Base-by-base conservation (phyloP, 2,329 filamentous ascomycete species). In the Lecanicillium sp. region DNA sequence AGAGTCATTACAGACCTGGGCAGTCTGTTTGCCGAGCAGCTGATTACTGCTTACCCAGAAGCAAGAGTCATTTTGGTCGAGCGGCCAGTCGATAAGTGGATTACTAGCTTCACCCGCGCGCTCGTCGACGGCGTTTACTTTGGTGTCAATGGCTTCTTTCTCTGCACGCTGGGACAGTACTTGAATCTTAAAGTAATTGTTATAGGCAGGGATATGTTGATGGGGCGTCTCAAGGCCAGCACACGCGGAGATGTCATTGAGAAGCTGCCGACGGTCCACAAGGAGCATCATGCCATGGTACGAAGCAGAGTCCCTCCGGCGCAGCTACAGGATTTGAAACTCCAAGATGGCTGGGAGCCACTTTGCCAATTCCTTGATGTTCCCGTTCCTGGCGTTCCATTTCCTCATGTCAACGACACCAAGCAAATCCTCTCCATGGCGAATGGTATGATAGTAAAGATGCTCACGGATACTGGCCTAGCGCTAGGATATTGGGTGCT, bases 301-400 rank as follows among this genome's bases (percentile, higher is more conserved):
- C 45, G 43, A 29, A 43, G 36, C 31, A 31, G 57, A 40, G 56
- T 60, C 11, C 53, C 55, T 3, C 31, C 46, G 9, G 54, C 56
- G n/a, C 36, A 37, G 13, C 39, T 50, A 40, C 29, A 60, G 33
- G 51, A 59, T 37, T 57, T 54, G 43, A 45, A 50, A 3, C 51
- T 59, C 20, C 50, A 55, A 15, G 54, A 62, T 22, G 56, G 56
- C 33, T 62, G 58, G 58, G 54, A 49, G 25, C 59, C 57, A 9
- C 46, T 63, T 27, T 62, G 58, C 48, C 33, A 51, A 28, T 61
- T 61, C 41, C 50, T 61, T 0, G 52, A 51, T 40, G 52, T 54
- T 38, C 44, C 49, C 1, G 48, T 60, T 1, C 59, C 57, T 11
- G 42, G 41, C 16, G 42, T 40, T 34, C 44, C 47, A 2, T 50